Conservation (phyloP, 2,329 filamentous ascomycete species). For the Rosellinia necatrix region DNA sequence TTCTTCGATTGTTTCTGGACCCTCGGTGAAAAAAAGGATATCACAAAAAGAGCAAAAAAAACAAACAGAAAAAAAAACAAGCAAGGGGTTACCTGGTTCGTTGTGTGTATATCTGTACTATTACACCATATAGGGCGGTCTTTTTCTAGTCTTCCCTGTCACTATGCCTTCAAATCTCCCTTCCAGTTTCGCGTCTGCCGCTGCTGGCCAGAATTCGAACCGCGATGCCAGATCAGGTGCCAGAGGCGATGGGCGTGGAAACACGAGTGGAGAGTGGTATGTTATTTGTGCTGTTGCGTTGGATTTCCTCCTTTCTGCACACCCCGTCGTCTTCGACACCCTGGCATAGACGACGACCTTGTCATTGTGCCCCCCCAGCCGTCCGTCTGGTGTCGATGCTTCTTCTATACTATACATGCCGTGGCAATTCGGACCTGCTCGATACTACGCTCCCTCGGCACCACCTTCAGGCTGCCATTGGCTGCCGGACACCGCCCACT, state of each 20-base stretch:
- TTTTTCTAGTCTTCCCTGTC: slow-evolving; percentile 10
- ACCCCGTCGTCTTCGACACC: background rate
- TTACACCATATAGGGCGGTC: slow-evolving; percentile 10
- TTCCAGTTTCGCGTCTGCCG: slow-evolving; percentile 83
- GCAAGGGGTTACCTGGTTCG: too few relatives aligned
- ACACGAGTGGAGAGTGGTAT: slow-evolving; percentile 73
- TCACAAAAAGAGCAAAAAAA: background rate
- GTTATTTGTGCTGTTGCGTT: slow-evolving; percentile 63
- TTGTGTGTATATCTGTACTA: slow-evolving; percentile 13
- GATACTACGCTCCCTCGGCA: background rate
- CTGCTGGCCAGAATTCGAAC: slow-evolving; percentile 72
- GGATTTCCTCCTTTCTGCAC: slow-evolving; percentile 8
- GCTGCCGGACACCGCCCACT: background rate
- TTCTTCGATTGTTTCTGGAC: slow-evolving; percentile 14
- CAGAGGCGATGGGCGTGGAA: slow-evolving; percentile 61
- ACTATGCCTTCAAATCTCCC: slow-evolving; percentile 75
- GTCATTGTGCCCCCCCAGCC: background rate
- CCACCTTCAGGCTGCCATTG: background rate
- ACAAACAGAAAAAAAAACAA: background rate
- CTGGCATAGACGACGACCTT: background rate
- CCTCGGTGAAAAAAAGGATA: slow-evolving; percentile 6
- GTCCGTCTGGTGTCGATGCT: background rate
- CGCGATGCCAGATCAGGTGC: slow-evolving; percentile 62
- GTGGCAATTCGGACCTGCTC: background rate
- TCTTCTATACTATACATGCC: background rate